Conservation (phyloP, 1,139 yeast species). For the Scheffersomyces illinoinensis region DNA sequence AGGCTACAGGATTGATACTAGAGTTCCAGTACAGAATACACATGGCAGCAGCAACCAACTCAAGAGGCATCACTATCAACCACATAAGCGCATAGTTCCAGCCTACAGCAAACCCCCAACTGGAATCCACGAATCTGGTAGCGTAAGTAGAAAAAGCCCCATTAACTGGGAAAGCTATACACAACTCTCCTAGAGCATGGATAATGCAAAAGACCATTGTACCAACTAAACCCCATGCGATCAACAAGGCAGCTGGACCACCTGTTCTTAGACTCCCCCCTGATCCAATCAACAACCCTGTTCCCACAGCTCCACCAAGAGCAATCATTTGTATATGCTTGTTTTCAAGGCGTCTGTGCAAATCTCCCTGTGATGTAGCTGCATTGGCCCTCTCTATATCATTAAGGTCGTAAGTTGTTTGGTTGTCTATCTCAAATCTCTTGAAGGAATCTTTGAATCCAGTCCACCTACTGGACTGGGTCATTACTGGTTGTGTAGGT, state of each 20-base stretch:
- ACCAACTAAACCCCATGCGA: constrained; percentile 62
- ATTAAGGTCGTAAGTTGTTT: constrained; percentile 20
- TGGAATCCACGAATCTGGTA: constrained; percentile 61
- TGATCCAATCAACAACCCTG: constrained; percentile 65
- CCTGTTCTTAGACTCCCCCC: constrained; percentile 69
- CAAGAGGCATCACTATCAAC: constrained; percentile 46
- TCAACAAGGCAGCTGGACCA: constrained; percentile 78
- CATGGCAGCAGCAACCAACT: constrained; percentile 45
- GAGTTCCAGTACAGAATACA: constrained; percentile 45
- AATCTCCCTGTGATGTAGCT: constrained; percentile 40
- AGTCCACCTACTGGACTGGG: constrained; percentile 3
- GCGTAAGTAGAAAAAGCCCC: constrained; percentile 61
- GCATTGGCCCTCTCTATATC: constrained; percentile 38
- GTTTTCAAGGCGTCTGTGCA: constrained; percentile 37
- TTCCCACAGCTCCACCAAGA: constrained; percentile 44
- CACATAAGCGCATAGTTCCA: constrained; percentile 43
- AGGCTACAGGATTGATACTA: constrained; percentile 39
- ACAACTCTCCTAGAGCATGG: constrained; percentile 61
- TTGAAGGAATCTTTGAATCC: constrained; percentile 14
- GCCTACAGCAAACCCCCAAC: constrained; percentile 58
- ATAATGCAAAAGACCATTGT: constrained; percentile 52
- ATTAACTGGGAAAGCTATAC: constrained; percentile 60
- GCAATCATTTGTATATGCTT: constrained; percentile 49
- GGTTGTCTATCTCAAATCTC: constrained; percentile 7
- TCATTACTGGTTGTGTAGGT: background rate